Conservation (phyloP, 1,139 yeast genomes). For the Lodderomyces elongisporus region DNA sequence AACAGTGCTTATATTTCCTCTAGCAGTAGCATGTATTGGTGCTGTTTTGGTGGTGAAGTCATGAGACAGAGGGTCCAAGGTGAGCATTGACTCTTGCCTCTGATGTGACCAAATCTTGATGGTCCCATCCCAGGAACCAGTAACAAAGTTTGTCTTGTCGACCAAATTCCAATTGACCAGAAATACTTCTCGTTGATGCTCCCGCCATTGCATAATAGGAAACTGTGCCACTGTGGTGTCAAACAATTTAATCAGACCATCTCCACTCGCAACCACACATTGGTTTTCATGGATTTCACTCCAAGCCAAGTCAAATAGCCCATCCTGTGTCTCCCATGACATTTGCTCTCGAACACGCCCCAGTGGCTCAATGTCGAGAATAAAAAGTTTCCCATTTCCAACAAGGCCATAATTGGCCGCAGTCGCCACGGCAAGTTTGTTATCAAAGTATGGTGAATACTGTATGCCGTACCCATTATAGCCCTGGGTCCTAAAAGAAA, state of each 20-base stretch:
- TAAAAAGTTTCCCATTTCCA: constrained; percentile 81
- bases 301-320: constrained; percentile 86
- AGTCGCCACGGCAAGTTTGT: constrained; percentile 82
- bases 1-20: too few relatives aligned
- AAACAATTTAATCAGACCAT: constrained; percentile 79
- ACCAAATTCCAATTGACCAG: constrained; percentile 83
- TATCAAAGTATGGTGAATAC: constrained; percentile 90
- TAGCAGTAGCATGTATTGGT: constrained; percentile 19
- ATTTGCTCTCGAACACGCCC: constrained; percentile 57
- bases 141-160: constrained; percentile 65
- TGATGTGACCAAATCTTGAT: constrained; percentile 70
- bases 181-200: constrained; percentile 84
- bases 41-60: constrained; percentile 27
- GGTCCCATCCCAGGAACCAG: constrained; percentile 91
- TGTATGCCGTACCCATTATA: constrained; percentile 84
- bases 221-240: constrained; percentile 63
- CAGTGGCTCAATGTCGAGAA: constrained; percentile 60
- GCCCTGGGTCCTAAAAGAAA: constrained; percentile 70
- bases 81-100: constrained; percentile 53
- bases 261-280: constrained; percentile 78
- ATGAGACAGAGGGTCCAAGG: constrained; percentile 40
- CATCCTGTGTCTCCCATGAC: constrained; percentile 87
- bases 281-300: constrained; percentile 88
- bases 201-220: constrained; percentile 75
- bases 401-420: constrained; percentile 92